phyloP scores from a whole-genome alignment of 1,284 basidiomycete species.

The Earliella scabrosa region DNA sequence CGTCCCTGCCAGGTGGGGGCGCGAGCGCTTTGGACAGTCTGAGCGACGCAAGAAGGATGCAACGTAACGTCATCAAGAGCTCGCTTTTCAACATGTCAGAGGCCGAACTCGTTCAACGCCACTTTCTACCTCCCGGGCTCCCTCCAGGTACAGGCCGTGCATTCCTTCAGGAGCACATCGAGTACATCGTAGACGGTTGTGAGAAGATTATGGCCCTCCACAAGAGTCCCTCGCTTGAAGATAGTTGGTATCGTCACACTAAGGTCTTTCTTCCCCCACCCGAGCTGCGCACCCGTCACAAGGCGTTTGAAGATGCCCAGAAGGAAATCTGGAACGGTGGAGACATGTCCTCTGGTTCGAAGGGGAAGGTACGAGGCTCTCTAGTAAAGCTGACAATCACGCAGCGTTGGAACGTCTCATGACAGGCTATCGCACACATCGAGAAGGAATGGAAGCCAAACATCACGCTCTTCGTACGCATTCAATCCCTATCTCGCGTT shows the following conservation, averaged over 20 bases:
- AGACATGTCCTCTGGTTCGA: too few species aligned
- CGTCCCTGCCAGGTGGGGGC: not conserved
- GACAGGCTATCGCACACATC: slow-evolving; percentile 1
- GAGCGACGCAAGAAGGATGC: not conserved
- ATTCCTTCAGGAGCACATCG: not conserved
- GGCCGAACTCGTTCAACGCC: not conserved
- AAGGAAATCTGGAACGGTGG: too few species aligned
- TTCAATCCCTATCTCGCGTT: too few species aligned
- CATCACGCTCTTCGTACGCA: slow-evolving; percentile 10
- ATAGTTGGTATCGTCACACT: too few species aligned
- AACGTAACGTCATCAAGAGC: not conserved
- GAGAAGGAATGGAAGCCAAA: slow-evolving; percentile 9
- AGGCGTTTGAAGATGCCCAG: too few species aligned
- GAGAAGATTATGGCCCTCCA: too few species aligned
- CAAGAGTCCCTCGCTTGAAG: too few species aligned
- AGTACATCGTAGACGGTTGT: not conserved
- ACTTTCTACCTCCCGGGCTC: not conserved
- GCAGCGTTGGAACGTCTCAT: not conserved
- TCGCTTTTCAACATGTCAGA: not conserved
- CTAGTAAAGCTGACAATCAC: too few species aligned
- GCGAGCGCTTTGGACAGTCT: not conserved
- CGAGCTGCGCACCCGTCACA: too few species aligned
- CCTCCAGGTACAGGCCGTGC: not conserved
- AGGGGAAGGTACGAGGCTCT: too few species aligned
- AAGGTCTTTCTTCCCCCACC: too few species aligned